Conservation (phyloP, 192 early-diverging fungal species). For the Globomyces pollinis-pini region DNA sequence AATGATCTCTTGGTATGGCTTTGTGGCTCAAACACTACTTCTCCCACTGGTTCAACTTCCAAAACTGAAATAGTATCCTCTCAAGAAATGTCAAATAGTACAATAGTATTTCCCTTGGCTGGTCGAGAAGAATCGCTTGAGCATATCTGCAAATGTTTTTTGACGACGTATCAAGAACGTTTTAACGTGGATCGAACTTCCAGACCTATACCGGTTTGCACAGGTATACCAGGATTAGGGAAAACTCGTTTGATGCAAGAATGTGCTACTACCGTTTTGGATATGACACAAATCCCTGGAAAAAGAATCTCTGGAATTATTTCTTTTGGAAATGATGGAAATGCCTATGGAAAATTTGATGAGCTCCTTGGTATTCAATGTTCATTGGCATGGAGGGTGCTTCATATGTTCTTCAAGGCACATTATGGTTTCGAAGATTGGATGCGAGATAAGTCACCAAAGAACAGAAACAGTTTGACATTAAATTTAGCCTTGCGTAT, state of each 20-base stretch:
- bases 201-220: constrained; percentile 14
- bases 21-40: background rate
- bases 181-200: background rate
- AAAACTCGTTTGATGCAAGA: constrained; percentile 16
- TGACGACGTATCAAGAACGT: constrained; percentile 2
- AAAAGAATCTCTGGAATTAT: constrained; percentile 8
- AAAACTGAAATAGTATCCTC: background rate
- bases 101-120: constrained; percentile 6
- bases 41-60: background rate
- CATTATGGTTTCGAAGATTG: constrained; percentile 2
- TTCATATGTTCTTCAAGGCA: constrained; percentile 11
- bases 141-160: constrained; percentile 10
- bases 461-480: constrained; percentile 2
- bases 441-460: constrained; percentile 13
- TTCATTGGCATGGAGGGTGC: constrained; percentile 14
- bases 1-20: too few relatives aligned
- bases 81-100: background rate
- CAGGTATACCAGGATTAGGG: constrained; percentile 15
- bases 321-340: constrained; percentile 16
- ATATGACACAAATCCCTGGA: constrained; percentile 11
- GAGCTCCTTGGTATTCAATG: constrained; percentile 14
- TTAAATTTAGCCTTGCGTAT: constrained; percentile 5
- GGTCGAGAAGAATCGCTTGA: constrained; percentile 11
- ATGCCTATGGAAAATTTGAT: constrained; percentile 3
- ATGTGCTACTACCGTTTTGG: constrained; percentile 14